A percentile compares a stretch with the other conserved stretches of the same genome.
Evolutionary conservation across 176 grass and related monocot species (phyloP).

Genomic region (Melocanna baccifera): DNA sequence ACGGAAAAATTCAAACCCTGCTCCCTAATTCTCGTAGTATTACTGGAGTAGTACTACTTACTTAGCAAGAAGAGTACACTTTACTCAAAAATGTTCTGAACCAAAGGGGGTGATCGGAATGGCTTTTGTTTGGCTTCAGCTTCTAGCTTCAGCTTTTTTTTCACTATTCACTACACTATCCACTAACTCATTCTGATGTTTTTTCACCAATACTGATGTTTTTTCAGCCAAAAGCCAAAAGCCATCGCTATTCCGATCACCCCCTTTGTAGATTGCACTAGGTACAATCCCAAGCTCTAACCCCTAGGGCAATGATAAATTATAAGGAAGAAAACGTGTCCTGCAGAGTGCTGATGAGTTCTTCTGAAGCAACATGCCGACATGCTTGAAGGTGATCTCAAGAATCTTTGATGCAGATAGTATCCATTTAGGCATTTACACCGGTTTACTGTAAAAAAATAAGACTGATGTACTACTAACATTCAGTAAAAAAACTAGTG

Average conservation of each 20-base stretch:
- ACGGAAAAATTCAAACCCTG: not conserved
- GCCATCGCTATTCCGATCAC: too few relatives aligned
- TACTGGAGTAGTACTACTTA: not conserved
- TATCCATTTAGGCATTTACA: not conserved
- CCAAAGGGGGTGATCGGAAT: too few relatives aligned
- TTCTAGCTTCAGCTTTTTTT: too few relatives aligned
- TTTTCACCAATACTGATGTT: too few relatives aligned
- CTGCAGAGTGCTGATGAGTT: not conserved
- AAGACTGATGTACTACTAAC: not conserved
- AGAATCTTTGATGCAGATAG: not conserved
- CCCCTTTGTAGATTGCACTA: not conserved
- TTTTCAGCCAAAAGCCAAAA: too few relatives aligned
- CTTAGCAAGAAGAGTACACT: constrained; percentile 18
- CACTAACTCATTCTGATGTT: too few relatives aligned
- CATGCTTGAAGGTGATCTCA: constrained; percentile 15
- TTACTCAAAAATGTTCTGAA: constrained; percentile 15
- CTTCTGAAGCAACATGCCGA: constrained; percentile 24
- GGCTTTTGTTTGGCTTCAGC: too few relatives aligned
- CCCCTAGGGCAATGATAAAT: constrained; percentile 19
- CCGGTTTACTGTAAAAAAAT: not conserved
- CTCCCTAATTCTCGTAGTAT: not conserved
- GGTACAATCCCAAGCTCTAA: not conserved
- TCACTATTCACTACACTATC: too few relatives aligned
- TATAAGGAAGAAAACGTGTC: constrained; percentile 2
- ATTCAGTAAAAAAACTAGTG: constrained; percentile 10